Evolutionary conservation across 1,139 yeast species (phyloP).

Genomic region (Insectozyma bohioensis): DNA sequence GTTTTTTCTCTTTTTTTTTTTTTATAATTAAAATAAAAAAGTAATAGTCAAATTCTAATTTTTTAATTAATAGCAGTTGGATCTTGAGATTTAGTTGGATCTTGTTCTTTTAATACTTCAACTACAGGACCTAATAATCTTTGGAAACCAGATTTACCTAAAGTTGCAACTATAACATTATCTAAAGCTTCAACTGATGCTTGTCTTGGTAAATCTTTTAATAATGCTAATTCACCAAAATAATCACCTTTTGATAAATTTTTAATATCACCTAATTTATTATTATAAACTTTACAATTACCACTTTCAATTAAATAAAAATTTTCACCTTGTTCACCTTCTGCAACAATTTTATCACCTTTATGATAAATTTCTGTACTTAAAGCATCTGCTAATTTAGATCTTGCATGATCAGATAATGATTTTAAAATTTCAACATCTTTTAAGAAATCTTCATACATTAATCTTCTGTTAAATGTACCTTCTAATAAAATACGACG

Average conservation of each 20-base stretch:
- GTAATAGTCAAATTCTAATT: too few species aligned
- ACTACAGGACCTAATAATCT: slow-evolving; percentile 93
- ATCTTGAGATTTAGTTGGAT: slow-evolving; percentile 52
- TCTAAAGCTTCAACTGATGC: slow-evolving; percentile 86
- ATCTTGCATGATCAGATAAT: slow-evolving; percentile 79
- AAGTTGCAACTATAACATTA: slow-evolving; percentile 80
- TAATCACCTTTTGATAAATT: slow-evolving; percentile 79
- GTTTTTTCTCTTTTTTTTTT: not conserved
- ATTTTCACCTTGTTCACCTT: slow-evolving; percentile 91
- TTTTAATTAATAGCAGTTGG: slow-evolving; percentile 7
- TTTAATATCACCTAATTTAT: slow-evolving; percentile 59
- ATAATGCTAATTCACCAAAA: slow-evolving; percentile 92
- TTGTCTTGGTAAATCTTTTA: slow-evolving; percentile 90
- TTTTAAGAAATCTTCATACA: slow-evolving; percentile 87
- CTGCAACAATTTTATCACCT: slow-evolving; percentile 75
- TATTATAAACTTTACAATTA: slow-evolving; percentile 67
- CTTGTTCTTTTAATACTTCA: slow-evolving; percentile 72
- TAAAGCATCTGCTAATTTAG: slow-evolving; percentile 92
- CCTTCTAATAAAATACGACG: slow-evolving; percentile 88
- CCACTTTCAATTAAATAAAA: slow-evolving; percentile 91
- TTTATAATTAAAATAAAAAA: slow-evolving; percentile 1
- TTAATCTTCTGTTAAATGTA: slow-evolving; percentile 83
- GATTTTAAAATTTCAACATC: slow-evolving; percentile 78
- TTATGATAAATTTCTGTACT: slow-evolving; percentile 71
- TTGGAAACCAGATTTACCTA: slow-evolving; percentile 91